Base-by-base conservation (phyloP, 345 rosid species). In the Sonneratia alba region DNA sequence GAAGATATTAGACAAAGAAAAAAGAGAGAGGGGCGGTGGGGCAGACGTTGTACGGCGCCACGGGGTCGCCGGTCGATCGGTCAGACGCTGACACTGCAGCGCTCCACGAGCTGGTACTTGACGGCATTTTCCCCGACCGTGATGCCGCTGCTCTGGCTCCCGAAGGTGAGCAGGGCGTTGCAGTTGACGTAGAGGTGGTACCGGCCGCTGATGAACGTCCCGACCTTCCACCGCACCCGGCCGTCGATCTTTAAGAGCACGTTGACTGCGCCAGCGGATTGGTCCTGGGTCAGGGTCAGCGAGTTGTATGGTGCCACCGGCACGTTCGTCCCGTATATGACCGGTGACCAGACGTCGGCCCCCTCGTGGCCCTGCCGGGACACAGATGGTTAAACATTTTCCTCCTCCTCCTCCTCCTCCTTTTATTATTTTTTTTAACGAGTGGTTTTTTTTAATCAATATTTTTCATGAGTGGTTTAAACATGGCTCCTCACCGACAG, bases 251-350 rank as follows among this genome's bases (percentile, higher is more conserved):
- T 89, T 81, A 96, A 82, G 49, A 70, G 36, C 49, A 96, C 36
- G 53, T 18, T 3, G 9, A 96, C 81, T 4, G 69, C 24, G 16
- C 98, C 99, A n/a, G 47, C 0, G 5, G 70, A 32, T 81, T 91
- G 88, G 70, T 92, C 98, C 9, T 88, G 81, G 13, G 21, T 7
- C 34, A 96, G 77, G 1, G 85, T 64, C 2, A 76, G 0, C 40
- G 88, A 72, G 84, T 88, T 88, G 79, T 85, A 86, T 3, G 99
- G 99, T 0, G 98, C 85, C 11, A 96, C 80, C 0, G 99, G 97
- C 51, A 96, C 93, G 18, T 65, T 64, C 27, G 76, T 84, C 1
- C 99, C 99, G 66, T 36, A 83, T 1, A 96, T 51, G 34, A 84
- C 80, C 2, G 99, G 99, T 0, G 99, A 92, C 99, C 99, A 92